Percentiles rank a stretch among this genome's conserved stretches.
These are phyloP conservation scores for Penicillium freii DNA, from an alignment of 2,329 filamentous ascomycete genomes.

Conservation along the genomic window DNA sequence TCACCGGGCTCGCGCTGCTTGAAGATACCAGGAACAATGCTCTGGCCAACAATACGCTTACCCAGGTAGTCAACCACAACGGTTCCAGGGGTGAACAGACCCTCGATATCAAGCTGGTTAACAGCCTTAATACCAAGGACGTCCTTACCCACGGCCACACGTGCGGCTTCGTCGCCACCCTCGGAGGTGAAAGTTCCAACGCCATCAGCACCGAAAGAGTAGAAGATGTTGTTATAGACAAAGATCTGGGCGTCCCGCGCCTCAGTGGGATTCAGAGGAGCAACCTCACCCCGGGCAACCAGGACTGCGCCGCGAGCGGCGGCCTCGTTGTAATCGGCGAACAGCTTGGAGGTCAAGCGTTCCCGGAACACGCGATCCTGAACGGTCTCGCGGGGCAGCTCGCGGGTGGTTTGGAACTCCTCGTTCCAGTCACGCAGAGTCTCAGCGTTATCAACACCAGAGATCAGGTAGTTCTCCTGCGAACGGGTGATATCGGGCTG, in stretches of 20 bases:
- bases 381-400: slow-evolving; percentile 88
- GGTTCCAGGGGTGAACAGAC: slow-evolving; percentile 91
- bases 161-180: slow-evolving; percentile 92
- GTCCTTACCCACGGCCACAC: slow-evolving; percentile 95
- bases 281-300: slow-evolving; percentile 87
- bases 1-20: slow-evolving; percentile 96
- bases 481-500: slow-evolving; percentile 80
- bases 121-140: slow-evolving; percentile 91
- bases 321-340: slow-evolving; percentile 96
- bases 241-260: slow-evolving; percentile 92
- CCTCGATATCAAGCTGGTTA: slow-evolving; percentile 94
- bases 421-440: slow-evolving; percentile 98
- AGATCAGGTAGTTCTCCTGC: slow-evolving; percentile 87
- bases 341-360: slow-evolving; percentile 88
- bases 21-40: slow-evolving; percentile 97
- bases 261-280: slow-evolving; percentile 92
- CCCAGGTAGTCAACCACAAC: slow-evolving; percentile 96
- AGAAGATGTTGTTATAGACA: slow-evolving; percentile 99
- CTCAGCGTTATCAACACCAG: slow-evolving; percentile 89
- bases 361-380: slow-evolving; percentile 96
- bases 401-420: slow-evolving; percentile 94
- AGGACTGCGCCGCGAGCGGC: slow-evolving; percentile 87
- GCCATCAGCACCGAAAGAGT: slow-evolving; percentile 95
- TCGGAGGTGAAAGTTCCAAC: slow-evolving; percentile 96
- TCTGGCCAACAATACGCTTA: slow-evolving; percentile 95